Evolutionary conservation across 2,329 filamentous ascomycete species (phyloP).

Genomic region (Trichoderma sp.): DNA sequence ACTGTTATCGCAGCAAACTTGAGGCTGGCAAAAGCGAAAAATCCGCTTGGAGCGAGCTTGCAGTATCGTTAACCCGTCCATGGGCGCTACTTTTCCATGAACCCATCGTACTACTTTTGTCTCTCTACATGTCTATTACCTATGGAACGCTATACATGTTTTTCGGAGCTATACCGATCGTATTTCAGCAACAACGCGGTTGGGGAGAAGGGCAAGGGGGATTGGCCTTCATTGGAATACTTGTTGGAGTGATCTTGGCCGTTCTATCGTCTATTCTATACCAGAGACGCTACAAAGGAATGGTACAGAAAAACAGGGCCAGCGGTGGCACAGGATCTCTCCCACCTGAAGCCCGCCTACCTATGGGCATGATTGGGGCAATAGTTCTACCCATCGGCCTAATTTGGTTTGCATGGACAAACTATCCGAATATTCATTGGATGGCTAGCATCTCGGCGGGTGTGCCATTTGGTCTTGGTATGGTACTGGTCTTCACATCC

Average conservation of each 20-base stretch:
- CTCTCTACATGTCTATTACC: conserved; percentile 76
- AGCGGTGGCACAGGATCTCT: background rate
- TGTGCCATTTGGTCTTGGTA: conserved; percentile 48
- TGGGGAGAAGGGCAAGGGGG: conserved; percentile 66
- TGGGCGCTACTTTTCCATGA: conserved; percentile 51
- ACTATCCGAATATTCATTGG: conserved; percentile 50
- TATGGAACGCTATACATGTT: conserved; percentile 86
- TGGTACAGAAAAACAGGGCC: background rate
- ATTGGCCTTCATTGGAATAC: conserved; percentile 46
- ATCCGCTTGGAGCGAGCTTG: background rate
- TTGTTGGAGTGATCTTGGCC: background rate
- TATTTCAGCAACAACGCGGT: conserved; percentile 71
- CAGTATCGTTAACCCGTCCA: background rate
- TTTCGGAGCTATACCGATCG: conserved; percentile 80
- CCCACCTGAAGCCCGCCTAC: conserved; percentile 50
- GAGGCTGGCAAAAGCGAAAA: background rate
- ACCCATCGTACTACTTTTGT: conserved; percentile 81
- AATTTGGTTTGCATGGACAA: conserved; percentile 61
- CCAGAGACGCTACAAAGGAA: background rate
- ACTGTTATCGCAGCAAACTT: background rate
- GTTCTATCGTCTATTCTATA: background rate
- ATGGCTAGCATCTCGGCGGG: conserved; percentile 40
- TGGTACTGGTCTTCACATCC: conserved; percentile 57
- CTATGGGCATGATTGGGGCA: conserved; percentile 53
- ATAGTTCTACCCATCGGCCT: conserved; percentile 53